Evolutionary conservation across 345 rosid species (phyloP).

Genomic region (Turritis glabra): DNA sequence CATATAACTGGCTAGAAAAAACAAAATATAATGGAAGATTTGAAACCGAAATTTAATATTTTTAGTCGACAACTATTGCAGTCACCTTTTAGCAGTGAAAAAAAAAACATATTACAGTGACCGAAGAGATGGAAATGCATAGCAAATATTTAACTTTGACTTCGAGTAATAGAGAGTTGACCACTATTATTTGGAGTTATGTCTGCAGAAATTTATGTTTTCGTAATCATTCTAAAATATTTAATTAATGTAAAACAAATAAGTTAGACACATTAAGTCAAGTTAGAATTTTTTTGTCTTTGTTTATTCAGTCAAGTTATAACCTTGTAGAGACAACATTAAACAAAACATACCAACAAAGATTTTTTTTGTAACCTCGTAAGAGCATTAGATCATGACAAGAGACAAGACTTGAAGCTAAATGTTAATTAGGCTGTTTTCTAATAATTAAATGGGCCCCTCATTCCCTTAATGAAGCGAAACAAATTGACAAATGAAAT

Average conservation of each 20-base stretch:
- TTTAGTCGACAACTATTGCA: not conserved
- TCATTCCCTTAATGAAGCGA: slow-evolving; percentile 22
- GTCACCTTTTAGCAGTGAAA: not conserved
- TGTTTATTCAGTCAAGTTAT: slow-evolving; percentile 26
- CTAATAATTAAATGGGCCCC: slow-evolving; percentile 31
- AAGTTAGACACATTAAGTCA: slow-evolving; percentile 30
- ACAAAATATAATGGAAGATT: not conserved
- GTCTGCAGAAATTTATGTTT: not conserved
- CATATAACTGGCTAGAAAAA: not conserved
- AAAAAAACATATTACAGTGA: not conserved
- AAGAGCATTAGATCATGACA: slow-evolving; percentile 41
- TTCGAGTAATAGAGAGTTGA: not conserved
- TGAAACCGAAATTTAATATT: not conserved
- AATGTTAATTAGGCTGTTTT: slow-evolving; percentile 26
- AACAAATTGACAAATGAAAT: slow-evolving; percentile 19
- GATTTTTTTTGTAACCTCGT: slow-evolving; percentile 45
- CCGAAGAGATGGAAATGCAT: not conserved
- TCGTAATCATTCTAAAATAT: slow-evolving; percentile 11
- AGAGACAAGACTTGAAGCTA: slow-evolving; percentile 36
- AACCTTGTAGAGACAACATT: slow-evolving; percentile 33
- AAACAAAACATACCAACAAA: slow-evolving; percentile 40
- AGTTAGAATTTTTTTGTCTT: slow-evolving; percentile 15
- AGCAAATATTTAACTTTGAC: not conserved
- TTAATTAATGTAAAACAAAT: slow-evolving; percentile 19
- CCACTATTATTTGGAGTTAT: not conserved